A percentile compares a stretch with the other conserved stretches of the same genome.
phyloP scores from a whole-genome alignment of 371 early-diverging fungal species.

The Mortierella sp. region DNA sequence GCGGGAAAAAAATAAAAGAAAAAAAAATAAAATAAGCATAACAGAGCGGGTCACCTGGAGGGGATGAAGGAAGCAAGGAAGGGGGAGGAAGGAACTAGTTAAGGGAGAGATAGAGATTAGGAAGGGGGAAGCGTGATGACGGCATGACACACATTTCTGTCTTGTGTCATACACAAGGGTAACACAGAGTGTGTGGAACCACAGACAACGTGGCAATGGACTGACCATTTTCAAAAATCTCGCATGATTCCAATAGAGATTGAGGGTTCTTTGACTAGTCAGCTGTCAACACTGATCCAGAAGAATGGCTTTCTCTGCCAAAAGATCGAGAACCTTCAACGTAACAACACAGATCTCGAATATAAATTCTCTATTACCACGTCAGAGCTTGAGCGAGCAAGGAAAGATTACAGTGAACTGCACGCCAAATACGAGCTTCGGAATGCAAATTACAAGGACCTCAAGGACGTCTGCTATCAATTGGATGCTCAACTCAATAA shows the following conservation, averaged over 20 bases:
- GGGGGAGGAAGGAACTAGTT: slow-evolving; percentile 1
- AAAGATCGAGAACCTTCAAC: slow-evolving; percentile 54
- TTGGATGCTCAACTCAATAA: slow-evolving; percentile 53
- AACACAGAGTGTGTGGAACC: slow-evolving; percentile 10
- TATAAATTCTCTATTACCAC: slow-evolving; percentile 54
- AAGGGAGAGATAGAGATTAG: background rate
- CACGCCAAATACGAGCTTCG: slow-evolving; percentile 54
- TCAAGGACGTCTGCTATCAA: slow-evolving; percentile 55
- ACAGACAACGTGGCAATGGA: background rate
- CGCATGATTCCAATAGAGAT: slow-evolving; percentile 27
- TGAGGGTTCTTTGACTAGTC: slow-evolving; percentile 46
- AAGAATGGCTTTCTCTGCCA: slow-evolving; percentile 57
- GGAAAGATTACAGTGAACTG: slow-evolving; percentile 45
- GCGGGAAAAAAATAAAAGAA: slow-evolving; percentile 7
- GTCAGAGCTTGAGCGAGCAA: slow-evolving; percentile 49
- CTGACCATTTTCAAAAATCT: background rate
- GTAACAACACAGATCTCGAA: slow-evolving; percentile 51
- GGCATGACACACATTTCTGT: slow-evolving; percentile 8
- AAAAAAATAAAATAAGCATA: background rate
- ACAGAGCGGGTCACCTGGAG: slow-evolving; percentile 18
- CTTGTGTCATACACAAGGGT: background rate
- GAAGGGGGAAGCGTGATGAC: background rate
- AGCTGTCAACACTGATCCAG: slow-evolving; percentile 50
- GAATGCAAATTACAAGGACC: slow-evolving; percentile 49
- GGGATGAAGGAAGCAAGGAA: background rate